phyloP scores from a whole-genome alignment of 345 rosid species.

The Salix brachista region DNA sequence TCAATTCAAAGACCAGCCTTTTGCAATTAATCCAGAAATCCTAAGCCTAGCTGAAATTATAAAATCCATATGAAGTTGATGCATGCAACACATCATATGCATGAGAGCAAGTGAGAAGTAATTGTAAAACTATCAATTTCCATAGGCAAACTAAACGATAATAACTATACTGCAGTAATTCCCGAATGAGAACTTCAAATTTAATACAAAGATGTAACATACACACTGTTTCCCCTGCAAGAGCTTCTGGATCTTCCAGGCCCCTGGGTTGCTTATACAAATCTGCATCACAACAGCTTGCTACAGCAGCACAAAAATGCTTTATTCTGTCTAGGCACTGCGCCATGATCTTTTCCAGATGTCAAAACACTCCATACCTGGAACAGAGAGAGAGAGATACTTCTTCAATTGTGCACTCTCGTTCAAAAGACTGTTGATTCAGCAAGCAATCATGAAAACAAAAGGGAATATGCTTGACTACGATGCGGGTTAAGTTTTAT shows the following conservation, averaged over 20 bases:
- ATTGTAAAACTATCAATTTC: background rate
- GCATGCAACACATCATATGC: background rate
- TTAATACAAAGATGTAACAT: constrained; percentile 11
- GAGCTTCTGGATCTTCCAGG: constrained; percentile 21
- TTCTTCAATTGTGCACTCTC: background rate
- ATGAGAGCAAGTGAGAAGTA: background rate
- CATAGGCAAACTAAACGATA: background rate
- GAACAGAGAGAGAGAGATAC: background rate
- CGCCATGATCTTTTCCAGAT: constrained; percentile 19
- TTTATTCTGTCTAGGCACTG: constrained; percentile 23
- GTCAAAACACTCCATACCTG: constrained; percentile 25
- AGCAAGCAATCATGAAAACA: background rate
- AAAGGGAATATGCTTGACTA: background rate
- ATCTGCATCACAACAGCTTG: constrained; percentile 20
- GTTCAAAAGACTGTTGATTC: background rate
- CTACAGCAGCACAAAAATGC: constrained; percentile 14
- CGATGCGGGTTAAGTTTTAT: background rate
- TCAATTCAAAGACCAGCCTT: background rate
- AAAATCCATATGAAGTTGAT: background rate
- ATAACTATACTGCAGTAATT: background rate
- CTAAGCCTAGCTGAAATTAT: background rate
- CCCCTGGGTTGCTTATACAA: constrained; percentile 18
- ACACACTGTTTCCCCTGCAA: constrained; percentile 21
- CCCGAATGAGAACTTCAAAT: constrained; percentile 13
- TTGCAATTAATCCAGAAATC: background rate